phyloP scores from a whole-genome alignment of 1,284 basidiomycete species.

The Ceratobasidium theobromae region DNA sequence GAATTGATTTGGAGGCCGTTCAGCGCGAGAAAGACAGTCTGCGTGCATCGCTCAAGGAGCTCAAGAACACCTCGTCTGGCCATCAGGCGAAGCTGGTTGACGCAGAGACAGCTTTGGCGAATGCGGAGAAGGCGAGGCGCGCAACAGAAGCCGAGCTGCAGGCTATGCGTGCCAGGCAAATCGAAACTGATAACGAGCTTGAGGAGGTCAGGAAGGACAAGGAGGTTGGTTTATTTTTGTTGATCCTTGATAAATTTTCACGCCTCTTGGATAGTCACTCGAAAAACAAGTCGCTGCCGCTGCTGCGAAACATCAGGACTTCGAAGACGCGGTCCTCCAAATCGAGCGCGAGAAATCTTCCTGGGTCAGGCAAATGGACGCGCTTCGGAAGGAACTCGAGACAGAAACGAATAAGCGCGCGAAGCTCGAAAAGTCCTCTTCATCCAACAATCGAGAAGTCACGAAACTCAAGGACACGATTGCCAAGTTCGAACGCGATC shows the following conservation, averaged over 20 bases:
- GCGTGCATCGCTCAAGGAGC: slow-evolving; percentile 59
- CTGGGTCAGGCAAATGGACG: slow-evolving; percentile 71
- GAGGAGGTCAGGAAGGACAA: slow-evolving; percentile 63
- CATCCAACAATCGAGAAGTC: slow-evolving; percentile 69
- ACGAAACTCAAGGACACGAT: slow-evolving; percentile 68
- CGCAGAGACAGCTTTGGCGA: slow-evolving; percentile 56
- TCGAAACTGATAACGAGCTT: slow-evolving; percentile 68
- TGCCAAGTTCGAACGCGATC: slow-evolving; percentile 74
- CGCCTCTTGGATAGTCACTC: slow-evolving; percentile 52
- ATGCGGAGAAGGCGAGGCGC: slow-evolving; percentile 71
- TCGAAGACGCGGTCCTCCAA: slow-evolving; percentile 84
- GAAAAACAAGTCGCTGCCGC: slow-evolving; percentile 75
- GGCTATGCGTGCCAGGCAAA: slow-evolving; percentile 67
- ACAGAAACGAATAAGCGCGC: slow-evolving; percentile 66
- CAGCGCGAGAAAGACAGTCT: slow-evolving; percentile 59
- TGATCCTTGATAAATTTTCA: slow-evolving; percentile 18
- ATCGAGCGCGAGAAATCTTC: slow-evolving; percentile 79
- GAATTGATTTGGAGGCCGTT: slow-evolving; percentile 64
- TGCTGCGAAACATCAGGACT: slow-evolving; percentile 75
- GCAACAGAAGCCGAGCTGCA: slow-evolving; percentile 75
- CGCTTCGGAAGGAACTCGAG: slow-evolving; percentile 67
- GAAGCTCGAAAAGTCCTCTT: slow-evolving; percentile 68
- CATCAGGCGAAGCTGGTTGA: slow-evolving; percentile 54
- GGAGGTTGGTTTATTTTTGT: slow-evolving; percentile 57
- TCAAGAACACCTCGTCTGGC: slow-evolving; percentile 59